A percentile compares a stretch with the other conserved stretches of the same genome.
These are phyloP conservation scores for Lentinus brumalis DNA, from an alignment of 768 basidiomycete species.

Conservation along the genomic window DNA sequence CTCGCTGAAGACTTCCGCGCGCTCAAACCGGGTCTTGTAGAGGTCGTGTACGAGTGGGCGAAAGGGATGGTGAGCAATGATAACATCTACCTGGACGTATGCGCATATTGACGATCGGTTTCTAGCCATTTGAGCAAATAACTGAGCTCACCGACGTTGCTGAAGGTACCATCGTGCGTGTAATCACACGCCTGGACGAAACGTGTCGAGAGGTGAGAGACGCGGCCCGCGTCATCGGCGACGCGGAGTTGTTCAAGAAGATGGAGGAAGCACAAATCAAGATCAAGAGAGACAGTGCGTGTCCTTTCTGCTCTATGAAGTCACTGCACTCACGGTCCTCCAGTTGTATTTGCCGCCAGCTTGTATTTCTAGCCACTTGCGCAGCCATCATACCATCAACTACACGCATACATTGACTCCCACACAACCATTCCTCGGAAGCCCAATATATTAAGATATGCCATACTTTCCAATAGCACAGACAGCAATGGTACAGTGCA, in stretches of 20 bases:
- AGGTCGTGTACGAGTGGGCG: constrained; percentile 99
- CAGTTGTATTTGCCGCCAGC: constrained; percentile 87
- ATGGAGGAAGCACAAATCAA: constrained; percentile 95
- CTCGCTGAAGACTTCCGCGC: constrained; percentile 76
- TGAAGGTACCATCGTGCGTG: constrained; percentile 96
- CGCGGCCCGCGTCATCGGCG: constrained; percentile 96
- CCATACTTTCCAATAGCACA: constrained; percentile 20
- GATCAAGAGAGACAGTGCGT: constrained; percentile 96
- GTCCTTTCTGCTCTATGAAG: not conserved
- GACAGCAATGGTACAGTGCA: constrained; percentile 12
- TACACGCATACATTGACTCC: not conserved
- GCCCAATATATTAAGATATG: constrained; percentile 27
- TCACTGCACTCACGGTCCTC: not conserved
- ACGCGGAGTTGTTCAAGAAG: constrained; percentile 93
- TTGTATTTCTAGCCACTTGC: constrained; percentile 68
- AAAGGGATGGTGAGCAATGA: constrained; percentile 85
- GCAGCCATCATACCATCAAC: not conserved
- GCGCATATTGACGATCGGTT: not conserved
- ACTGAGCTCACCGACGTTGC: constrained; percentile 90
- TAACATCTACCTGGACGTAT: not conserved
- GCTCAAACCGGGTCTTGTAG: constrained; percentile 89
- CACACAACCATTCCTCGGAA: constrained; percentile 17
- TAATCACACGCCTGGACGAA: constrained; percentile 94
- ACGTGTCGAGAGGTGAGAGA: constrained; percentile 96
- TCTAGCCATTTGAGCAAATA: constrained; percentile 94